Evolutionary conservation across 257 asterid species (phyloP).

Genomic region (Penstemon newberryi): DNA sequence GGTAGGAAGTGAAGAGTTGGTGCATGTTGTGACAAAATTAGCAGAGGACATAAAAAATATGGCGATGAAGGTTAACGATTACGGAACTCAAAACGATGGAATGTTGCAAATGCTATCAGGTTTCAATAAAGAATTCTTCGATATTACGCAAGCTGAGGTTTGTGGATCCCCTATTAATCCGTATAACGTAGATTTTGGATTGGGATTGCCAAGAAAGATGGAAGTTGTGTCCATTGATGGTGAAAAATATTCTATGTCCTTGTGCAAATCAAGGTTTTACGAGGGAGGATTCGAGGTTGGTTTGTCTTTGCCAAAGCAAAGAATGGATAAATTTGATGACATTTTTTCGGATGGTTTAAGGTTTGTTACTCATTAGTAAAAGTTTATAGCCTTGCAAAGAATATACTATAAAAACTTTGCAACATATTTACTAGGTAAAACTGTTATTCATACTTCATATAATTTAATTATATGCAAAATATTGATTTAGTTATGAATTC

Average conservation of each 20-base stretch:
- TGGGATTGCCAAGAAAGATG: slow-evolving; percentile 46
- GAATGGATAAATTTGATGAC: slow-evolving; percentile 38
- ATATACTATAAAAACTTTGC: no score
- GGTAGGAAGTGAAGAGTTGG: background rate
- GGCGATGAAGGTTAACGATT: background rate
- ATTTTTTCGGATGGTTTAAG: slow-evolving; percentile 29
- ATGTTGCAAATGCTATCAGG: slow-evolving; percentile 5
- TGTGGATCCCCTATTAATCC: slow-evolving; percentile 56
- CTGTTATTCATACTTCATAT: no score
- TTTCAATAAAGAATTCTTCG: background rate
- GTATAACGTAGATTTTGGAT: slow-evolving; percentile 47
- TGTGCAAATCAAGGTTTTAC: slow-evolving; percentile 29
- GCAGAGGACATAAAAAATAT: background rate
- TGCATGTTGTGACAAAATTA: background rate
- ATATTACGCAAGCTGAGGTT: slow-evolving; percentile 22
- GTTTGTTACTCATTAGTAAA: background rate
- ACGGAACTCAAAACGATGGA: no score
- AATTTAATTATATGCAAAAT: no score
- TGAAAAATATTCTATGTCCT: slow-evolving; percentile 36
- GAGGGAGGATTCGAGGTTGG: slow-evolving; percentile 46
- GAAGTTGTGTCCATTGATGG: slow-evolving; percentile 42
- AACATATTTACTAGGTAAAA: no score
- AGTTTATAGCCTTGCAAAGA: no score
- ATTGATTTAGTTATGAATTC: no score
- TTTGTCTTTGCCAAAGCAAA: slow-evolving; percentile 30